Conservation (phyloP, 164 flowering plant genomes). For the Protea cynaroides region DNA sequence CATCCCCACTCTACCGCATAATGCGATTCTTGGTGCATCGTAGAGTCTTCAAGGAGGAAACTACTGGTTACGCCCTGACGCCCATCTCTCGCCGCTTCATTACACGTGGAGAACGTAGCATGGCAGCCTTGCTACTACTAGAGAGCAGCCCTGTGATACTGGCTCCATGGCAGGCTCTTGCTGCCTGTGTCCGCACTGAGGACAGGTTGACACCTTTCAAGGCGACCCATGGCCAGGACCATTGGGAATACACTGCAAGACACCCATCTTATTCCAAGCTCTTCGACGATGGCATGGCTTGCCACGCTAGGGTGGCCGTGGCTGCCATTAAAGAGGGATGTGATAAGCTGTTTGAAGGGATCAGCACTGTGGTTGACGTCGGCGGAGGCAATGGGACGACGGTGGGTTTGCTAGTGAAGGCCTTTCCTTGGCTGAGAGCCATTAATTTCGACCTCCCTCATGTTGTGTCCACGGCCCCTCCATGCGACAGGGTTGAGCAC, state of each 20-base stretch:
- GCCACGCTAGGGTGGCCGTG: background rate
- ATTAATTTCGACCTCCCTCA: constrained; percentile 60
- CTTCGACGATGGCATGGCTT: constrained; percentile 2
- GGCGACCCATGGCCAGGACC: constrained; percentile 4
- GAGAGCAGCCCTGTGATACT: constrained; percentile 9
- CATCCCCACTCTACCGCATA: constrained; percentile 35
- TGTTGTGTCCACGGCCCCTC: constrained; percentile 20
- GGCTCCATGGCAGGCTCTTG: constrained; percentile 7
- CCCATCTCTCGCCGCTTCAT: constrained; percentile 9
- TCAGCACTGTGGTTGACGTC: constrained; percentile 34
- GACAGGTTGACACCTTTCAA: background rate
- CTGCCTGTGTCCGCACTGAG: background rate
- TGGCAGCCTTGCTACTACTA: background rate
- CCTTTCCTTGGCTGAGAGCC: constrained; percentile 47
- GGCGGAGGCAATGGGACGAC: constrained; percentile 56
- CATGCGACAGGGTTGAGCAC: constrained; percentile 26
- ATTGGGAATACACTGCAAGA: constrained; percentile 1
- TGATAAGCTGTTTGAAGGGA: background rate
- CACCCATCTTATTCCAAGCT: background rate
- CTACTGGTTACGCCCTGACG: constrained; percentile 1
- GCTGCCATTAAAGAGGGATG: background rate
- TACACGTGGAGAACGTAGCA: background rate
- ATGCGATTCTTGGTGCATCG: constrained; percentile 38
- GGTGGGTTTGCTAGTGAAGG: constrained; percentile 24
- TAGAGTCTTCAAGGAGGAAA: background rate